These are phyloP conservation scores for Blastobotrys petasosporus DNA, from an alignment of 1,139 yeast genomes.

Conservation along the genomic window DNA sequence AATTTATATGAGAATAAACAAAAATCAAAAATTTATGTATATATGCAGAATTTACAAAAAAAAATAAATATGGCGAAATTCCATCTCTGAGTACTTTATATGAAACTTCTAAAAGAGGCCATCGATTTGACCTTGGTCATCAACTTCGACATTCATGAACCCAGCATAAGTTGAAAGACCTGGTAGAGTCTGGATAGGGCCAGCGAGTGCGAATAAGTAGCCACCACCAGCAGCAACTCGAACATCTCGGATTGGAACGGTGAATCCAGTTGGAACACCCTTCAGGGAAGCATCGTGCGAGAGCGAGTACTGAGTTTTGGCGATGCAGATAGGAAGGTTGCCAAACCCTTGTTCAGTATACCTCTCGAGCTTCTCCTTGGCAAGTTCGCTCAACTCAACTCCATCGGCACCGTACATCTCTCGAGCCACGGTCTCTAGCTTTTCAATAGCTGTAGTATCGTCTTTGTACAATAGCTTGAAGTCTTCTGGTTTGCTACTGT, in stretches of 20 bases:
- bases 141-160: slow-evolving; percentile 93
- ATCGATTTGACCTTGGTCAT: slow-evolving; percentile 88
- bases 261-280: slow-evolving; percentile 94
- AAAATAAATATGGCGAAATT: too few species aligned
- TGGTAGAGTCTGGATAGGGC: slow-evolving; percentile 95
- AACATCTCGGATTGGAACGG: slow-evolving; percentile 90
- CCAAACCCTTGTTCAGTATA: slow-evolving; percentile 90
- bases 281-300: slow-evolving; percentile 90
- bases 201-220: slow-evolving; percentile 91
- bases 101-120: slow-evolving; percentile 61
- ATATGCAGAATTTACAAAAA: too few species aligned
- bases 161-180: slow-evolving; percentile 97
- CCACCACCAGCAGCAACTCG: slow-evolving; percentile 97
- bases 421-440: slow-evolving; percentile 75
- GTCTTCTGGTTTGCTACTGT: slow-evolving; percentile 44
- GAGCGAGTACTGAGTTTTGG: slow-evolving; percentile 94
- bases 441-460: slow-evolving; percentile 67
- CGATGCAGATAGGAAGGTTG: slow-evolving; percentile 90
- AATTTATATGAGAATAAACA: too few species aligned
- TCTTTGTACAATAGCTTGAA: slow-evolving; percentile 72
- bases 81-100: not conserved
- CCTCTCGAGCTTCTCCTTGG: slow-evolving; percentile 73
- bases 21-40: too few species aligned
- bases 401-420: slow-evolving; percentile 93
- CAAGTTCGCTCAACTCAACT: slow-evolving; percentile 81